phyloP scores from a whole-genome alignment of 1,139 yeast genomes.

The Tardiomyces blankii region DNA sequence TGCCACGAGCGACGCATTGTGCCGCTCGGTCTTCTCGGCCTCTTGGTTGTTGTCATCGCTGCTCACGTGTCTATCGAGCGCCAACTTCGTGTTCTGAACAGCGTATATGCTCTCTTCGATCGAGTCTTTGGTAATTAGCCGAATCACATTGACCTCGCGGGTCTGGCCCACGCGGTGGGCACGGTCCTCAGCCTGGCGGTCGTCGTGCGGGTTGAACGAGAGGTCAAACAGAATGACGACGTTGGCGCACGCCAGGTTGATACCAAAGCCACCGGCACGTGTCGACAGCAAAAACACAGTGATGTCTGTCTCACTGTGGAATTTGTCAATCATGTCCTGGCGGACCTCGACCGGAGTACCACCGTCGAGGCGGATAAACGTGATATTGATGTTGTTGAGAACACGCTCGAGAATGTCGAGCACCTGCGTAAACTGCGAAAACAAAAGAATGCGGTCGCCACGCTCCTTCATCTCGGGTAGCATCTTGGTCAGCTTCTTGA shows the following conservation, averaged over 20 bases:
- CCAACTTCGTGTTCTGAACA: conserved; percentile 83
- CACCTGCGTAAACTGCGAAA: conserved; percentile 87
- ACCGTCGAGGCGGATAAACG: conserved; percentile 87
- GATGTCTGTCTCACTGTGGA: conserved; percentile 70
- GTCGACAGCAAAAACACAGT: conserved; percentile 86
- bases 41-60: background rate
- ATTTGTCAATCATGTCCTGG: conserved; percentile 83
- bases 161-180: conserved; percentile 98
- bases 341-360: conserved; percentile 84
- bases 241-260: conserved; percentile 91
- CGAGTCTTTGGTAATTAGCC: conserved; percentile 62
- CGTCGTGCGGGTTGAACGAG: conserved; percentile 96
- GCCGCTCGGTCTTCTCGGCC: background rate
- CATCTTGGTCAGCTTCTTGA: conserved; percentile 44
- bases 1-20: background rate
- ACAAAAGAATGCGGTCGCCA: conserved; percentile 67
- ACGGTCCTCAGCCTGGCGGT: conserved; percentile 95
- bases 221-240: conserved; percentile 86
- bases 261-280: conserved; percentile 97
- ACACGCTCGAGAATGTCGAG: conserved; percentile 78
- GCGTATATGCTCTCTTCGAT: conserved; percentile 84
- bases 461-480: conserved; percentile 47
- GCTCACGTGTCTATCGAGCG: conserved; percentile 50
- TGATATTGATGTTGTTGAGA: conserved; percentile 50
- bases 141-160: conserved; percentile 69